Evolutionary conservation across 768 basidiomycete genomes (phyloP), one percentile per base, ranked within the genome.

Genomic region (Rhodotorula toruloides): DNA sequence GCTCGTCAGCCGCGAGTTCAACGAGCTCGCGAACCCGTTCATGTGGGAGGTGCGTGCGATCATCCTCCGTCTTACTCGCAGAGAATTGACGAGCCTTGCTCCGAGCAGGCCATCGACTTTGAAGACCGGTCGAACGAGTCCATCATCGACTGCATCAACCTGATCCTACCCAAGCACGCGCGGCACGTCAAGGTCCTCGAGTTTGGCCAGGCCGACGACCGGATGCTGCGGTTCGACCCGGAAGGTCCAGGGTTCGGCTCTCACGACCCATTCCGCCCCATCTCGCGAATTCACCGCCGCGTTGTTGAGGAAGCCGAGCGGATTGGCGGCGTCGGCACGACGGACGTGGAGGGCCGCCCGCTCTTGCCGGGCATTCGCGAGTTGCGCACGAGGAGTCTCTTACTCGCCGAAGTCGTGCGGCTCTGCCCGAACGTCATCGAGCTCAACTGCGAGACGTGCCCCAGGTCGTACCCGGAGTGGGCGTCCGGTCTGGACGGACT

Each of bases 1-100:
- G 32, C 52, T 67, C 36, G 61, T 67, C 37, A 58, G 54, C 46
- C 49, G 39, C 22, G 66, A 67, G 39, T 67, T 67, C 29, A 58
- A 25, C 49, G 61, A 62, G 10, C 32, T 62, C 25, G 42, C 61
- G 2, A 36, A 40, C 11, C 61, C 43, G 27, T 62, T 37, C 44
- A 25, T 54, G n/a, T 67, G 66, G 66, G 27, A 39, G 27, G 66
- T 54, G 36, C 57, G 56, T 54, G 29, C 40, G n/a, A n/a, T 25
- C 4, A 6, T 19, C 13, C 40, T 40, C 19, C n/a, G 7, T 34
- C 3, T 29, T 7, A 31, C 39, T 25, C 36, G 5, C 36, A 12
- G 8, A 2, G 17, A n/a, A n/a, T 27, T 53, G 31, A 43, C 32
- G 3, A 19, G 36, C 43, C 5, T 27, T 32, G 7, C 31, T 48